A percentile compares a stretch with the other conserved stretches of the same genome.
Evolutionary conservation across 2,329 filamentous ascomycete genomes (phyloP).

Genomic region (Calonectria fujianensis): DNA sequence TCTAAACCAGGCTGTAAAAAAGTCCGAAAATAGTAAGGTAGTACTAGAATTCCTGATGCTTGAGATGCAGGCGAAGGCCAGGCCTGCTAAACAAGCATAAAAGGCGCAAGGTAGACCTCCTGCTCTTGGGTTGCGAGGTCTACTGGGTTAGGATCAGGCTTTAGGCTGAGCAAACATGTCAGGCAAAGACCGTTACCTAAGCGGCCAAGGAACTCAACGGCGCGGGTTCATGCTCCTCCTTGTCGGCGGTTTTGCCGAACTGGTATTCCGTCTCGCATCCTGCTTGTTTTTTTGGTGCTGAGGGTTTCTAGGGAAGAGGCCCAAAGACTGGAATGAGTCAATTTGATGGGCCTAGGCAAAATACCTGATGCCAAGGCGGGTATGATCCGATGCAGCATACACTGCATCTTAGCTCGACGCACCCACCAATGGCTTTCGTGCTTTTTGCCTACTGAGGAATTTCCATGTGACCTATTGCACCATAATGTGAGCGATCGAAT

Average conservation of each 20-base stretch:
- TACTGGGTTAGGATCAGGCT: not conserved
- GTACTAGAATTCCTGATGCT: too few relatives aligned
- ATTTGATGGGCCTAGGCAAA: slow-evolving; percentile 27
- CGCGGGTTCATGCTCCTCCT: not conserved
- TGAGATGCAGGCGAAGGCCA: too few relatives aligned
- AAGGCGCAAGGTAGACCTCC: too few relatives aligned
- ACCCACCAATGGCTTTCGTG: not conserved
- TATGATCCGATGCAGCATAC: slow-evolving; percentile 43
- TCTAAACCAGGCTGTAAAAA: too few relatives aligned
- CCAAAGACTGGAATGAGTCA: slow-evolving; percentile 10
- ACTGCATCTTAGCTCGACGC: slow-evolving; percentile 23
- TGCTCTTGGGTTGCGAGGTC: not conserved
- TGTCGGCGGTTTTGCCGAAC: not conserved
- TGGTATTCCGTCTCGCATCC: not conserved
- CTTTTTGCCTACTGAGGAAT: not conserved
- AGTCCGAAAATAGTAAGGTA: too few relatives aligned
- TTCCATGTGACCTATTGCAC: not conserved
- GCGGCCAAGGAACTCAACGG: not conserved
- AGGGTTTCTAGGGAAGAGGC: not conserved
- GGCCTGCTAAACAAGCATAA: too few relatives aligned
- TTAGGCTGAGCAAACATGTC: not conserved
- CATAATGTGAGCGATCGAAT: slow-evolving; percentile 36
- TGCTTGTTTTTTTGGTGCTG: not conserved
- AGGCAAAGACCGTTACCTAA: not conserved
- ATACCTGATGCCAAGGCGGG: slow-evolving; percentile 46